A percentile compares a stretch with the other conserved stretches of the same genome.
These are phyloP conservation scores for Fomitiporia mediterranea DNA, from an alignment of 1,284 basidiomycete genomes.

Conservation along the genomic window DNA sequence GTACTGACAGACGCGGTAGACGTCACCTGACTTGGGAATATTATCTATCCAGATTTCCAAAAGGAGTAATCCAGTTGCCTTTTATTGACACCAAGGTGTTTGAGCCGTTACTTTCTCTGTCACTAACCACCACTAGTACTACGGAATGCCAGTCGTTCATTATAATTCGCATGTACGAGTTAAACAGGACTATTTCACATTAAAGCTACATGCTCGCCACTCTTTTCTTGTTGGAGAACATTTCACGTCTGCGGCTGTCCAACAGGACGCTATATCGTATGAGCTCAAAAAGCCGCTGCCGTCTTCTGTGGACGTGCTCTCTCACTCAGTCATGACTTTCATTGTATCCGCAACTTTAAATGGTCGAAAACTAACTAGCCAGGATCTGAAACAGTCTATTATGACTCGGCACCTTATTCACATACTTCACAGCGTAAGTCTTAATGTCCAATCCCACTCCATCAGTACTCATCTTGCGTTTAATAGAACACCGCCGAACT, in stretches of 20 bases:
- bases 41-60: neutral
- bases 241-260: neutral
- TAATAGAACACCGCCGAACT: slow-evolving; percentile 52
- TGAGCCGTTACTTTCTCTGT: neutral
- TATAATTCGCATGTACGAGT: slow-evolving; percentile 3
- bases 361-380: slow-evolving; percentile 35
- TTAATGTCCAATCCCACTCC: neutral
- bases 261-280: slow-evolving; percentile 8
- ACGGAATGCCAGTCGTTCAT: slow-evolving; percentile 10
- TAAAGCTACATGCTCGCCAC: slow-evolving; percentile 10
- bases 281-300: slow-evolving; percentile 39
- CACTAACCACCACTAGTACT: neutral
- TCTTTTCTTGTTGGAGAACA: slow-evolving; percentile 1
- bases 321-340: slow-evolving; percentile 47
- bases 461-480: slow-evolving; percentile 5
- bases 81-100: neutral
- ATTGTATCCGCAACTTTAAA: slow-evolving; percentile 50
- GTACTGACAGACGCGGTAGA: neutral
- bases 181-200: neutral
- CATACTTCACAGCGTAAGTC: slow-evolving; percentile 48
- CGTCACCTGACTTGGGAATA: slow-evolving; percentile 2
- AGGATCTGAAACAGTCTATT: slow-evolving; percentile 44
- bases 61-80: neutral
- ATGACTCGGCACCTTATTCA: slow-evolving; percentile 44
- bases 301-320: slow-evolving; percentile 45